phyloP scores from a whole-genome alignment of 2,329 filamentous ascomycete species.

The Colletotrichum sp. region DNA sequence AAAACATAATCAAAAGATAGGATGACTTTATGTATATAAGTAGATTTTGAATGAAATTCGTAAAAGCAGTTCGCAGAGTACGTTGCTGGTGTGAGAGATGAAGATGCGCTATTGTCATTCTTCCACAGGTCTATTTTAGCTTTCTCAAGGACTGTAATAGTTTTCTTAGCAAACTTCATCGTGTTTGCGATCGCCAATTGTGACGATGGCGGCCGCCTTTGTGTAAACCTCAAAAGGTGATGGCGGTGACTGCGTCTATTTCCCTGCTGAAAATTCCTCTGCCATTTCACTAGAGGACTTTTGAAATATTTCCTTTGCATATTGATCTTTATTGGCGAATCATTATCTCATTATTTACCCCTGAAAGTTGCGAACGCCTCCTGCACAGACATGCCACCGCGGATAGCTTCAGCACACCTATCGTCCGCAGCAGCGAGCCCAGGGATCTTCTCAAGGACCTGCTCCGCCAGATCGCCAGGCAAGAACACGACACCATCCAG shows the following conservation, averaged over 20 bases:
- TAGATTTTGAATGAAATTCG: not conserved
- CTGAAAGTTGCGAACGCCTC: constrained; percentile 20
- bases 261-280: not conserved
- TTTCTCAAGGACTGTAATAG: not conserved
- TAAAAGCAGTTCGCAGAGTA: not conserved
- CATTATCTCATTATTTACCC: not conserved
- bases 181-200: not conserved
- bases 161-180: not conserved
- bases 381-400: constrained; percentile 18
- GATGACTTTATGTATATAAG: not conserved
- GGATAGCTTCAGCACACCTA: constrained; percentile 23
- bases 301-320: not conserved
- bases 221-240: not conserved
- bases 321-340: not conserved
- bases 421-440: constrained; percentile 15
- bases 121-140: not conserved
- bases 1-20: not conserved
- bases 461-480: not conserved
- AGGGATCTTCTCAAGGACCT: not conserved
- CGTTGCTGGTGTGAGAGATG: not conserved
- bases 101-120: not conserved
- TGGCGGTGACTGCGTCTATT: not conserved
- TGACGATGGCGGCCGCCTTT: not conserved
- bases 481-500: not conserved
- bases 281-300: not conserved